Conservation (phyloP, 192 early-diverging fungal genomes). For the Obelidium mucronatum region DNA sequence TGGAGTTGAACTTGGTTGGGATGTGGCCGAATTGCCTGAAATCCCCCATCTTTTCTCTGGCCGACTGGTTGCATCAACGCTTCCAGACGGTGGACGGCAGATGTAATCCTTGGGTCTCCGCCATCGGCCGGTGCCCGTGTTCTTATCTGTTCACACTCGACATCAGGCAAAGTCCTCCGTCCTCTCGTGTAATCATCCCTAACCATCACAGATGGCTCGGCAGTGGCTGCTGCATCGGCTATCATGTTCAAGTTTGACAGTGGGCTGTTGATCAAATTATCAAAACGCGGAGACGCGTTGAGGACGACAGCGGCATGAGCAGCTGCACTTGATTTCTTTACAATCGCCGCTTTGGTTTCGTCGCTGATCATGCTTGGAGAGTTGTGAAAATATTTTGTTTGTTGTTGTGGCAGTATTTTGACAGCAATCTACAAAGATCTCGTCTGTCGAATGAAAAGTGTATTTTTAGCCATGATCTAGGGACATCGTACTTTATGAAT, state of each 20-base stretch:
- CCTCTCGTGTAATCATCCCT: not conserved
- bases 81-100: constrained; percentile 1
- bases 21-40: not conserved
- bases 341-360: constrained; percentile 33
- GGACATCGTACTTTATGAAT: too few relatives aligned
- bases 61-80: constrained; percentile 2
- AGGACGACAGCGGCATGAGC: not conserved
- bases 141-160: too few relatives aligned
- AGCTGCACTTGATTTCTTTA: constrained; percentile 15
- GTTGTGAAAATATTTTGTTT: too few relatives aligned
- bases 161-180: not conserved
- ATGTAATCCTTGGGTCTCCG: constrained; percentile 7
- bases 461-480: too few relatives aligned
- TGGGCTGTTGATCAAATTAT: not conserved
- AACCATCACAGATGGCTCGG: not conserved
- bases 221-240: constrained; percentile 28
- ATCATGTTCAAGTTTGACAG: constrained; percentile 29
- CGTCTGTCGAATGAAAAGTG: too few relatives aligned
- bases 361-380: constrained; percentile 32
- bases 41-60: not conserved
- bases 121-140: not conserved
- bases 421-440: too few relatives aligned
- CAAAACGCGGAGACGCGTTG: not conserved
- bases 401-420: too few relatives aligned
- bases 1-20: not conserved